Percentiles rank a stretch among this genome's conserved stretches.
phyloP scores from a whole-genome alignment of 257 asterid species.

The Lycium ferocissimum region DNA sequence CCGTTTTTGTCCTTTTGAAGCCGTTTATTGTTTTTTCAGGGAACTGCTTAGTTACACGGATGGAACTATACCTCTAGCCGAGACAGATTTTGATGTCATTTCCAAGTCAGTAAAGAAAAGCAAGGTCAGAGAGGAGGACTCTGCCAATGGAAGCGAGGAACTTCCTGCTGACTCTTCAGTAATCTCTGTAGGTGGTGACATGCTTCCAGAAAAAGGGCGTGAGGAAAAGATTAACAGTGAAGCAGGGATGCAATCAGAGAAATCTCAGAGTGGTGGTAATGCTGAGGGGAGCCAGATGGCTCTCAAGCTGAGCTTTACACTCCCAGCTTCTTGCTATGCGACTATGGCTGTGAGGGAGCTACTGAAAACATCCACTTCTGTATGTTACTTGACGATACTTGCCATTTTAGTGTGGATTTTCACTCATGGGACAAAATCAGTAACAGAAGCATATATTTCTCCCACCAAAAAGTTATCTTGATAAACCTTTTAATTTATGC shows the following conservation, averaged over 20 bases:
- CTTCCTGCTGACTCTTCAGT: slow-evolving; percentile 41
- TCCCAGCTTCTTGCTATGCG: slow-evolving; percentile 94
- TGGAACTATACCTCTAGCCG: slow-evolving; percentile 70
- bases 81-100: slow-evolving; percentile 81
- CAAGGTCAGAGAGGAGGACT: slow-evolving; percentile 32
- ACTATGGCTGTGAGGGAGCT: slow-evolving; percentile 99
- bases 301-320: slow-evolving; percentile 85
- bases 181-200: slow-evolving; percentile 34
- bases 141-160: slow-evolving; percentile 39
- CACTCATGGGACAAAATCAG: not conserved
- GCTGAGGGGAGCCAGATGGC: slow-evolving; percentile 62
- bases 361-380: slow-evolving; percentile 92
- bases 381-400: slow-evolving; percentile 46
- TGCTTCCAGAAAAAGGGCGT: slow-evolving; percentile 18
- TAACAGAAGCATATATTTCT: not conserved
- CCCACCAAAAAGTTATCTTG: slow-evolving; percentile 5
- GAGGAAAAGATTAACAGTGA: slow-evolving; percentile 35
- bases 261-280: slow-evolving; percentile 43
- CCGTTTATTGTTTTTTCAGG: slow-evolving; percentile 50
- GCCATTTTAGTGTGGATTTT: slow-evolving; percentile 20
- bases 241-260: slow-evolving; percentile 41
- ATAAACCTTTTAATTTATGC: not conserved
- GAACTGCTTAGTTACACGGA: slow-evolving; percentile 76
- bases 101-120: slow-evolving; percentile 46
- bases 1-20: not conserved